These are phyloP conservation scores for Nakaseomyces uthaithaninus DNA, from an alignment of 1,139 yeast genomes.

Conservation along the genomic window DNA sequence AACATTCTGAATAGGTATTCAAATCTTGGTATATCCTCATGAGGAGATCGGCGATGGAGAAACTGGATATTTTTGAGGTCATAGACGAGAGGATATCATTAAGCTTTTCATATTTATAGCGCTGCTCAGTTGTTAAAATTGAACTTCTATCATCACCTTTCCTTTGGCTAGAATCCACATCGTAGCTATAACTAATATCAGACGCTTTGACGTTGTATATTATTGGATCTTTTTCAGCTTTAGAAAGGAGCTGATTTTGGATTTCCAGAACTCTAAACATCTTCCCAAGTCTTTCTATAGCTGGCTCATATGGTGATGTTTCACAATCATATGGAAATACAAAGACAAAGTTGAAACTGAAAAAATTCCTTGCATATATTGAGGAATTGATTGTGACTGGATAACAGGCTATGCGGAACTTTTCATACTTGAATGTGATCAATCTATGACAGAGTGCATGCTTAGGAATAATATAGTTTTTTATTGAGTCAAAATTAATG, in stretches of 20 bases:
- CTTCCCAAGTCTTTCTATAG: conserved; percentile 72
- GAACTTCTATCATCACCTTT: not conserved
- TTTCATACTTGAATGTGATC: conserved; percentile 62
- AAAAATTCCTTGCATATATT: conserved; percentile 80
- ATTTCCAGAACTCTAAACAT: conserved; percentile 90
- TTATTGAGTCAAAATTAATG: conserved; percentile 76
- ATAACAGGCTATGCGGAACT: conserved; percentile 73
- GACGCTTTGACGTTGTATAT: conserved; percentile 23
- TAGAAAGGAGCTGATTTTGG: conserved; percentile 70
- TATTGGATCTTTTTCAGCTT: conserved; percentile 33
- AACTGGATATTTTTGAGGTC: conserved; percentile 33
- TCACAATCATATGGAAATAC: conserved; percentile 81
- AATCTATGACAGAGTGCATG: conserved; percentile 81
- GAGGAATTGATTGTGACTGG: conserved; percentile 77
- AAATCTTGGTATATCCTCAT: conserved; percentile 89
- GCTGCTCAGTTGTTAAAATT: not conserved
- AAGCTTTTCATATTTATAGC: conserved; percentile 17
- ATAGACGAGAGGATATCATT: conserved; percentile 26
- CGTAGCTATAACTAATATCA: conserved; percentile 4
- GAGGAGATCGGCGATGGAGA: conserved; percentile 69
- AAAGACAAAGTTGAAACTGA: conserved; percentile 86
- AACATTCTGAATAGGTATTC: conserved; percentile 90
- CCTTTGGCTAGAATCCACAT: not conserved
- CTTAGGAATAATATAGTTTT: conserved; percentile 88
- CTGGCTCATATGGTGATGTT: conserved; percentile 77